phyloP scores from a whole-genome alignment of 1,284 basidiomycete species.

The Ganoderma lingzhi region DNA sequence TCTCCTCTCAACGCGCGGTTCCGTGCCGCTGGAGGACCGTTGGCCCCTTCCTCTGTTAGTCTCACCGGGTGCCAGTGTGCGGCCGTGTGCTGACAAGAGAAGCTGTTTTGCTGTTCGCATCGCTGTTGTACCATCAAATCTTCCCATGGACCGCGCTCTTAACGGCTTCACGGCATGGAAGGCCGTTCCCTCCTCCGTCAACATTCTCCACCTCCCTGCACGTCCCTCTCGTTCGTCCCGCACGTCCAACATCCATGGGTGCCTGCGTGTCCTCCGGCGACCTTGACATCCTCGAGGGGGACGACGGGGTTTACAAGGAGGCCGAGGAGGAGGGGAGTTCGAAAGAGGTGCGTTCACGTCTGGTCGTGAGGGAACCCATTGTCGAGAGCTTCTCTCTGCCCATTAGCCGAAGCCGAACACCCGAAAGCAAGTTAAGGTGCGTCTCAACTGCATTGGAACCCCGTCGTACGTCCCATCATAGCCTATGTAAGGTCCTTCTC shows the following conservation, averaged over 20 bases:
- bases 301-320: slow-evolving; percentile 67
- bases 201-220: background rate
- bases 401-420: slow-evolving; percentile 71
- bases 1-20: slow-evolving; percentile 3
- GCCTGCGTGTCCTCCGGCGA: slow-evolving; percentile 72
- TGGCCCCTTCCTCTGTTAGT: slow-evolving; percentile 16
- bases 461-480: slow-evolving; percentile 7
- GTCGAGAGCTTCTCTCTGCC: background rate
- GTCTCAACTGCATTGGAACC: slow-evolving; percentile 24
- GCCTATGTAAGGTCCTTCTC: slow-evolving; percentile 68
- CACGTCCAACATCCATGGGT: slow-evolving; percentile 61
- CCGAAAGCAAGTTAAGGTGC: slow-evolving; percentile 82
- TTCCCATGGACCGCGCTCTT: slow-evolving; percentile 27
- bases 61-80: background rate
- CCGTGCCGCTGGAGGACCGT: slow-evolving; percentile 21
- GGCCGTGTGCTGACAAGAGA: slow-evolving; percentile 17
- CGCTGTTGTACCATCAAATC: slow-evolving; percentile 23
- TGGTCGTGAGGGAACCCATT: slow-evolving; percentile 9
- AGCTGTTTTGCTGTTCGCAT: slow-evolving; percentile 24
- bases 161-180: slow-evolving; percentile 13
- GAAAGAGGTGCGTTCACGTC: slow-evolving; percentile 58
- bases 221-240: background rate
- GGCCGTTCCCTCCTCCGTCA: slow-evolving; percentile 11
- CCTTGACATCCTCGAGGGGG: slow-evolving; percentile 65
- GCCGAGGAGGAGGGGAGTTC: slow-evolving; percentile 63